Percentiles rank a stretch among this genome's conserved stretches.
Evolutionary conservation across 2,329 filamentous ascomycete species (phyloP).

Genomic region (Phyllosticta paracitricarpa): DNA sequence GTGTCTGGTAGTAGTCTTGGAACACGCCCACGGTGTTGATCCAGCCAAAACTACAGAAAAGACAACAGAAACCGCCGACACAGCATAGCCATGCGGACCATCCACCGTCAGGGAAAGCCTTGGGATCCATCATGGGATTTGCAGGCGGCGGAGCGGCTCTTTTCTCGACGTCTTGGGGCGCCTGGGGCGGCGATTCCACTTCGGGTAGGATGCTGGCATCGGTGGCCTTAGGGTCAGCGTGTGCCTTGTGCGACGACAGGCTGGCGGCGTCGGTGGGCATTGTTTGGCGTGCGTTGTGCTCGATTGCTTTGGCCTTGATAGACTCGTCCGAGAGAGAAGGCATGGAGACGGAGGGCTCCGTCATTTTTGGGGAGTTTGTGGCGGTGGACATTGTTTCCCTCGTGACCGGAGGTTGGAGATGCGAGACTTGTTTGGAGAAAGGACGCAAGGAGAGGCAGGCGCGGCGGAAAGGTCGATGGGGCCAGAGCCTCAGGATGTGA

Average conservation of each 20-base stretch:
- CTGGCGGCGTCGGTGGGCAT: background rate
- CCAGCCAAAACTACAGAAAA: constrained; percentile 32
- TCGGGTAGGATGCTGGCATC: constrained; percentile 6
- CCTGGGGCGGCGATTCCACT: constrained; percentile 4
- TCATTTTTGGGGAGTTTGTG: background rate
- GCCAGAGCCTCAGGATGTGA: background rate
- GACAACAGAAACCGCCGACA: constrained; percentile 22
- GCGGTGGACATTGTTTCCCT: background rate
- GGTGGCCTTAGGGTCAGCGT: constrained; percentile 8
- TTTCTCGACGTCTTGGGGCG: constrained; percentile 1
- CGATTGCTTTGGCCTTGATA: background rate
- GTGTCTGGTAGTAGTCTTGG: constrained; percentile 36
- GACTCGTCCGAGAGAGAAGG: background rate
- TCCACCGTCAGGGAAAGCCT: constrained; percentile 27
- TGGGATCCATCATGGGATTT: constrained; percentile 9
- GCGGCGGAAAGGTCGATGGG: background rate
- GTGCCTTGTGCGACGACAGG: background rate
- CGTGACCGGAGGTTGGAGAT: background rate
- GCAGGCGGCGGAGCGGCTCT: background rate
- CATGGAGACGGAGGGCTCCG: background rate
- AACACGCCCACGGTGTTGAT: constrained; percentile 37
- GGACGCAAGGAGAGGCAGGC: background rate
- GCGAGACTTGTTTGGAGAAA: background rate
- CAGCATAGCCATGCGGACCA: constrained; percentile 32
- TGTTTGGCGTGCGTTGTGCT: background rate